Evolutionary conservation across 1,139 yeast species (phyloP), one percentile per base, ranked within the genome.

Genomic region (Blastobotrys niveus): DNA sequence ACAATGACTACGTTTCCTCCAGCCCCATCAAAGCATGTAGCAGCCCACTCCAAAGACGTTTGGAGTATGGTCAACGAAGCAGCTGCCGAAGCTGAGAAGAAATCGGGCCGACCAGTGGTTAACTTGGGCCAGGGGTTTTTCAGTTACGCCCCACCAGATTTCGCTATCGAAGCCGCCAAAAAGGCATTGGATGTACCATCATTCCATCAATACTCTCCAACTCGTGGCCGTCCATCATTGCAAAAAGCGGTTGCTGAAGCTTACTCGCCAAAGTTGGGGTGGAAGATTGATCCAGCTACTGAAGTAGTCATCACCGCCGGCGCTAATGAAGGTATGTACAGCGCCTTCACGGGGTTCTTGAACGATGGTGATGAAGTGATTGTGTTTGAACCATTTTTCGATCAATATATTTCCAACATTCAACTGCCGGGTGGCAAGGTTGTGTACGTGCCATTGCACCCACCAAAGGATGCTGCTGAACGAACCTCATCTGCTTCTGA

Each of bases 311-410:
- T 89, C 41, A 86, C 96, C 34, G 89, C 97, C 1, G 98, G 98
- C 46, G 98, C 98, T 37, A 91, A 91, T 58, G 97, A 91, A 66
- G 98, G 96, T 34, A 84, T 91, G 72, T 74, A 86, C 48, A 67
- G 95, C 1, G 79, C 84, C 3, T 80, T 89, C 61, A 83, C 88
- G 49, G 98, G 93, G 0, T 82, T 88, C 55, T 67, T 91, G 52
- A 76, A 85, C 40, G 77, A 80, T 1, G 97, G 94, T 15, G 98
- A 91, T 60, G 98, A 91, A 65, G 98, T 82, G 17, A 84, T 91
- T 64, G 96, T 91, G n/a, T 85, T 91, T 62, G 95, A 91, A 64
- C 98, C 98, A 2, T 91, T 87, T 63, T 91, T 91, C 61, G 98
- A 91, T 60, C 98, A 91, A 66, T 91, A 91, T 66, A 85, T 91